A percentile compares a stretch with the other conserved stretches of the same genome.
phyloP scores from a whole-genome alignment of 768 basidiomycete species.

The Amanita pseudoporphyria region DNA sequence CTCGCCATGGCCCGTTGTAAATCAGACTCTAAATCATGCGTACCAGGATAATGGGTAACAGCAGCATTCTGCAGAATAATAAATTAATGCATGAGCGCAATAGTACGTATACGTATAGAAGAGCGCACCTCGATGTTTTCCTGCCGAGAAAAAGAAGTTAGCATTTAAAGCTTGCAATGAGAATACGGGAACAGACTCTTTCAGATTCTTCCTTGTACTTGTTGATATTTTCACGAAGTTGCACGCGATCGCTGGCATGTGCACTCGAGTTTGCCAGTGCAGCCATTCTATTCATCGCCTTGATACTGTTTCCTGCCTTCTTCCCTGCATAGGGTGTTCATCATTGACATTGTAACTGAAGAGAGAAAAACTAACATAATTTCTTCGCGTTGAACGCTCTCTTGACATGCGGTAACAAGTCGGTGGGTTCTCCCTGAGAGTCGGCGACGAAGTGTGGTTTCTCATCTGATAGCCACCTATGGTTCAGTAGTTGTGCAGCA shows the following conservation, averaged over 20 bases:
- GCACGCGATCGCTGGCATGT: slow-evolving; percentile 32
- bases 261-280: slow-evolving; percentile 33
- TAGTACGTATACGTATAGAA: background rate
- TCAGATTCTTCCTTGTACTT: slow-evolving; percentile 79
- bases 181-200: slow-evolving; percentile 20
- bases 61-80: background rate
- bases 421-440: slow-evolving; percentile 49
- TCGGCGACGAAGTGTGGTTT: slow-evolving; percentile 65
- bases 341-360: slow-evolving; percentile 1
- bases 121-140: slow-evolving; percentile 2
- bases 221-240: slow-evolving; percentile 48
- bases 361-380: slow-evolving; percentile 49
- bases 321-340: slow-evolving; percentile 48
- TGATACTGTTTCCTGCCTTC: slow-evolving; percentile 79
- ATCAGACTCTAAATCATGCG: slow-evolving; percentile 1
- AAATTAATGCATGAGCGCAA: background rate
- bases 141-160: background rate
- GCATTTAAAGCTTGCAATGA: background rate
- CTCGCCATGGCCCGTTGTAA: background rate
- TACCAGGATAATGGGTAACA: slow-evolving; percentile 7
- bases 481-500: slow-evolving; percentile 60
- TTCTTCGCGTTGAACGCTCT: slow-evolving; percentile 83
- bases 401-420: slow-evolving; percentile 85
- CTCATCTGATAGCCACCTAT: slow-evolving; percentile 71
- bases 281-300: slow-evolving; percentile 77